Base-by-base conservation (phyloP, 768 basidiomycete species). In the Imleria badia region DNA sequence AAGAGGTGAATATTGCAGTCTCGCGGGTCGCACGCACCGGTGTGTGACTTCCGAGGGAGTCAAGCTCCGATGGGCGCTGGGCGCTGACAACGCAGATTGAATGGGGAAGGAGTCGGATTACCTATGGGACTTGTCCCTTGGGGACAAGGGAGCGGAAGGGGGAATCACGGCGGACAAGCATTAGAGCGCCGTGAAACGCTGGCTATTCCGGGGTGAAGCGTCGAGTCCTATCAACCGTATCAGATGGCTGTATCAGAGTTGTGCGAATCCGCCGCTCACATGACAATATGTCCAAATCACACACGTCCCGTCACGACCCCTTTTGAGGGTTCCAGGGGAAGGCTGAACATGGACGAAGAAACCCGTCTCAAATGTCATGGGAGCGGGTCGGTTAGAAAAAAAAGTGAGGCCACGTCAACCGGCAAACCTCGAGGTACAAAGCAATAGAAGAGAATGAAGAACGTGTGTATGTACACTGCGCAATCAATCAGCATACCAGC, bases 151-250 rank as follows among this genome's bases (percentile, higher is more conserved):
- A 47, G 10, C 38, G 22, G 17, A 15, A 31, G 26, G 19, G 20
- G 3, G 30, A n/a, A 60, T 47, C 46, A 22, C 62, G 62, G 62
- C 62, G 62, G 63, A 65, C 41, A 48, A 59, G 35, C 35, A 22
- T 22, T 30, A 44, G 30, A 59, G 52, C 48, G 52, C 63, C 63
- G 63, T 66, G 63, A 64, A 64, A 66, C 63, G 56, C 19, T 38
- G 56, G 22, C 41, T 30, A 17, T 55, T 54, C 36, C 30, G 51
- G 55, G 52, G 49, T 48, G 51, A 23, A 29, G 38, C 41, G 31
- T 46, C 14, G 46, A 26, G 60, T 51, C 61, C 64, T 66, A 65
- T 66, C 64, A 65, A 46, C 52, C 64, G 64, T 65, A 64, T 65
- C 65, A 66, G 64, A 66, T 64, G 63, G 52, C 42, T 44, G 58